phyloP scores from a whole-genome alignment of 2,329 filamentous ascomycete genomes.

The Talaromyces piceae region DNA sequence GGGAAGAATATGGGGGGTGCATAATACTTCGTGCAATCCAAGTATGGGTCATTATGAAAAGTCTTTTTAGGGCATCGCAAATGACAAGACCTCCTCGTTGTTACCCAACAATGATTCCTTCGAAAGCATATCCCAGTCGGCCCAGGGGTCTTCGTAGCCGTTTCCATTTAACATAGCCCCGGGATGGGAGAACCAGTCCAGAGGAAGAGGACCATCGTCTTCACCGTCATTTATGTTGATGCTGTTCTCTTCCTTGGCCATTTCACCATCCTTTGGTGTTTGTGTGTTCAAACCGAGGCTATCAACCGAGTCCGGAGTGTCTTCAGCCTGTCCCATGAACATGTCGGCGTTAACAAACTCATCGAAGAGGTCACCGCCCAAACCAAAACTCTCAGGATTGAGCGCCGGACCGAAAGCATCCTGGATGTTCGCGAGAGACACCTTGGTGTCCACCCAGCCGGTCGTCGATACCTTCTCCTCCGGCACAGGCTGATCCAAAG shows the following conservation, averaged over 20 bases:
- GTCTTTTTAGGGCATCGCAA: constrained; percentile 5
- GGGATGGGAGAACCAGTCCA: constrained; percentile 27
- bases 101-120: constrained; percentile 4
- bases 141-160: constrained; percentile 22
- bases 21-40: not conserved
- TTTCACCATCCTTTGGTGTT: constrained; percentile 31
- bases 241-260: constrained; percentile 24
- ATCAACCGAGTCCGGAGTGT: constrained; percentile 33
- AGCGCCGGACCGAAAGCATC: constrained; percentile 30
- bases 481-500: constrained; percentile 5
- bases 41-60: not conserved
- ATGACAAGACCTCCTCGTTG: constrained; percentile 3
- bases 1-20: not conserved
- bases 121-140: constrained; percentile 31
- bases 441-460: constrained; percentile 30
- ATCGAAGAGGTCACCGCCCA: constrained; percentile 30
- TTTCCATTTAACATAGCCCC: constrained; percentile 18
- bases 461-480: constrained; percentile 19
- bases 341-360: constrained; percentile 31
- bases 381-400: constrained; percentile 19
- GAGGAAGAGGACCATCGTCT: constrained; percentile 25
- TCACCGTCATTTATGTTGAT: constrained; percentile 20
- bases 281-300: constrained; percentile 24
- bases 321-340: constrained; percentile 26
- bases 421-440: constrained; percentile 31